phyloP scores from a whole-genome alignment of 164 flowering plant genomes.

The Pachysandra terminalis region DNA sequence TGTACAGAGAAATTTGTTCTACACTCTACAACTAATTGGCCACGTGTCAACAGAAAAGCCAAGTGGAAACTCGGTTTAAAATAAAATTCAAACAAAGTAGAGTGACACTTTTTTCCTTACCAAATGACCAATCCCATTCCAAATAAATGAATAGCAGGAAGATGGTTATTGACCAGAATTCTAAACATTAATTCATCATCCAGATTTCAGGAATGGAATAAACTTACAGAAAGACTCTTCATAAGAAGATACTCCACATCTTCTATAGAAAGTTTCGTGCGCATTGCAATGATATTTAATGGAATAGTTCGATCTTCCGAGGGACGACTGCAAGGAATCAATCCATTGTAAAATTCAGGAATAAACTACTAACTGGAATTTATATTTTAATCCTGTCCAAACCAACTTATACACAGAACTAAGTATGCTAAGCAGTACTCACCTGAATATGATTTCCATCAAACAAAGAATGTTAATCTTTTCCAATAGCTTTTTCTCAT shows the following conservation, averaged over 20 bases:
- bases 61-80: too few species aligned
- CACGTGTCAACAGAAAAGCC: too few species aligned
- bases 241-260: slow-evolving; percentile 95
- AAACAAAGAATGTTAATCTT: slow-evolving; percentile 92
- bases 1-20: too few species aligned
- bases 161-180: background rate
- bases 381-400: background rate
- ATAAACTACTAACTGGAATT: background rate
- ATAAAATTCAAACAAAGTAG: background rate
- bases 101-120: background rate
- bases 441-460: slow-evolving; percentile 98
- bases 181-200: background rate
- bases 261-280: slow-evolving; percentile 79
- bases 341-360: background rate
- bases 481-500: slow-evolving; percentile 82
- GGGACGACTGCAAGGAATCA: slow-evolving; percentile 63
- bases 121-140: background rate
- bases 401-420: background rate
- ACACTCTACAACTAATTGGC: too few species aligned
- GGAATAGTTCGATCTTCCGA: slow-evolving; percentile 94
- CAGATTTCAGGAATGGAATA: slow-evolving; percentile 2
- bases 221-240: slow-evolving; percentile 95
- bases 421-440: background rate
- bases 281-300: slow-evolving; percentile 68
- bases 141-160: background rate